Evolutionary conservation across 2,329 filamentous ascomycete species (phyloP).

Genomic region (Fusarium tupiense): DNA sequence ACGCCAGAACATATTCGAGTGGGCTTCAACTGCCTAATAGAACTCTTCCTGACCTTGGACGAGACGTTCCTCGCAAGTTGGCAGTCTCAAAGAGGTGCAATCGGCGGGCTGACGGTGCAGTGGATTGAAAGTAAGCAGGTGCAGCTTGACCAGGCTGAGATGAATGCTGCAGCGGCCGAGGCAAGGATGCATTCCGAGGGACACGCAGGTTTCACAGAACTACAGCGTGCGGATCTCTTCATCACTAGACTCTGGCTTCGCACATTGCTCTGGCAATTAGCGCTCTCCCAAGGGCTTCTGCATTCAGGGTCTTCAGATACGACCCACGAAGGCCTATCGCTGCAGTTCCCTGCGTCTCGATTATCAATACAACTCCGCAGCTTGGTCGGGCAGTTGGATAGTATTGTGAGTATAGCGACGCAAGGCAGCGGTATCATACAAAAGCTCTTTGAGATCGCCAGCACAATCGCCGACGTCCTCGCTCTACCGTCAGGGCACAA

Average conservation of each 20-base stretch:
- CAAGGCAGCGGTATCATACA: conserved; percentile 67
- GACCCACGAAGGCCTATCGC: conserved; percentile 50
- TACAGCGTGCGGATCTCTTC: conserved; percentile 54
- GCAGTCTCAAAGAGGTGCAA: conserved; percentile 45
- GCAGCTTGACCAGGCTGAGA: conserved; percentile 52
- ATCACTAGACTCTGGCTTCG: conserved; percentile 54
- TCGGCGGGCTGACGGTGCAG: conserved; percentile 45
- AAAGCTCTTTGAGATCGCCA: conserved; percentile 69
- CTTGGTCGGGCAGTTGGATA: conserved; percentile 49
- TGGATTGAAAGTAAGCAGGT: conserved; percentile 55
- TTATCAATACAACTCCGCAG: conserved; percentile 52
- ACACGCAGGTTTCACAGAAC: conserved; percentile 46
- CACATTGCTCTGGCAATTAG: conserved; percentile 55
- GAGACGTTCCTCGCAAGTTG: conserved; percentile 51
- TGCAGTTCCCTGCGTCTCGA: conserved; percentile 52
- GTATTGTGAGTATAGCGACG: conserved; percentile 58
- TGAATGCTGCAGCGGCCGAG: conserved; percentile 44
- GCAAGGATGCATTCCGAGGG: conserved; percentile 40
- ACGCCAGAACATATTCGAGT: conserved; percentile 50
- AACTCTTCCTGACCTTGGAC: conserved; percentile 52
- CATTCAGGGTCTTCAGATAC: conserved; percentile 46
- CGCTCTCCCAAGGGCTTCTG: conserved; percentile 52
- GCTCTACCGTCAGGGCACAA: conserved; percentile 57
- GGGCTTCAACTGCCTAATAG: conserved; percentile 52
- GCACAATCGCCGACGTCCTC: conserved; percentile 67